phyloP scores from a whole-genome alignment of 208 protist genomes.

The Naegleria gruberi region DNA sequence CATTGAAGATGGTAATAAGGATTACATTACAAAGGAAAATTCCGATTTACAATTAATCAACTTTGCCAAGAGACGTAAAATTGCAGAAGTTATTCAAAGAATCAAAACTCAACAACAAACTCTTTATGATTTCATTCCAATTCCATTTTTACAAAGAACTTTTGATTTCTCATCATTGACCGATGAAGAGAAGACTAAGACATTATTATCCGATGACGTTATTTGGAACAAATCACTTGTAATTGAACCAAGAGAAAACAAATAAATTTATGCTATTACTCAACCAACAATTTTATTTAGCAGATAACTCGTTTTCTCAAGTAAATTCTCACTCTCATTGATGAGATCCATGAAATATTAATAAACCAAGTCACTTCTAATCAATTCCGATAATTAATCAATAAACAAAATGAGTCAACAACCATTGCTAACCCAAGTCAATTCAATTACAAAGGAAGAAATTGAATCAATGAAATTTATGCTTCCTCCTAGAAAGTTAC shows the following conservation, averaged over 20 bases:
- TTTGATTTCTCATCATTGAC: background rate
- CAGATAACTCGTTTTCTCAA: too few relatives aligned
- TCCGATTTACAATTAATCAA: background rate
- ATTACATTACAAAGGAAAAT: background rate
- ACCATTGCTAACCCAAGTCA: too few relatives aligned
- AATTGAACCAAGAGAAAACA: background rate
- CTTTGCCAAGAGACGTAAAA: background rate
- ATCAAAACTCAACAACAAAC: background rate
- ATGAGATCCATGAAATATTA: too few relatives aligned
- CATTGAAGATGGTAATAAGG: conserved; percentile 49
- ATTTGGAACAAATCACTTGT: background rate
- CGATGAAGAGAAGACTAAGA: background rate
- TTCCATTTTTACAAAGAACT: background rate
- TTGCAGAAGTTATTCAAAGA: background rate
- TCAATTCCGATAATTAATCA: too few relatives aligned
- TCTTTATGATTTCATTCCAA: background rate
- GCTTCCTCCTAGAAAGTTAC: background rate
- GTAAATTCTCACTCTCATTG: too few relatives aligned
- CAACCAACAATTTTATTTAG: too few relatives aligned
- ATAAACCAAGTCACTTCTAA: too few relatives aligned
- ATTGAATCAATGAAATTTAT: background rate
- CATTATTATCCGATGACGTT: background rate
- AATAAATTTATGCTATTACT: too few relatives aligned
- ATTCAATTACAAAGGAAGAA: too few relatives aligned
- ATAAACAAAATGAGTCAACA: too few relatives aligned